Conservation (phyloP, 352 stramenopile genomes). For the Pilasporangium apinafurcum region DNA sequence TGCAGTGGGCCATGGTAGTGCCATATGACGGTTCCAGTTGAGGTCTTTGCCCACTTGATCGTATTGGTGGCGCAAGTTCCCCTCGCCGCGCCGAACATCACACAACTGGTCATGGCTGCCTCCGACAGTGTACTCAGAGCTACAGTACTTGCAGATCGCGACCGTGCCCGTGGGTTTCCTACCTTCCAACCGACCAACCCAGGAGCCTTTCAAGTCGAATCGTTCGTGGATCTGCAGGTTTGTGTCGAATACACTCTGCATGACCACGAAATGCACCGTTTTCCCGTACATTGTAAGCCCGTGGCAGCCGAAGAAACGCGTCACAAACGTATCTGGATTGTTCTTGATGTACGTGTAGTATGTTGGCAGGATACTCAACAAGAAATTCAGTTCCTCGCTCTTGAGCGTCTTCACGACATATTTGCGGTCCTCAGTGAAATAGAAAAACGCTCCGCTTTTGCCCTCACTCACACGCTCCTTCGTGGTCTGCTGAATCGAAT, state of each 20-base stretch:
- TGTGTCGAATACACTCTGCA: constrained; percentile 81
- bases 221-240: constrained; percentile 74
- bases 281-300: constrained; percentile 84
- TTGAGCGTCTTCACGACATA: constrained; percentile 82
- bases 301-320: constrained; percentile 73
- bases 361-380: constrained; percentile 59
- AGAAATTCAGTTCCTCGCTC: constrained; percentile 68
- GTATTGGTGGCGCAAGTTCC: constrained; percentile 68
- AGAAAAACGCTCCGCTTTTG: constrained; percentile 82
- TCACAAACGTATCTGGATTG: constrained; percentile 75
- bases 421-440: constrained; percentile 78
- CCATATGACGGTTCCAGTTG: constrained; percentile 83
- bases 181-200: constrained; percentile 72
- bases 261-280: constrained; percentile 80
- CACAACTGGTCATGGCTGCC: constrained; percentile 67
- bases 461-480: constrained; percentile 77
- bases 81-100: constrained; percentile 47
- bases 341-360: constrained; percentile 66
- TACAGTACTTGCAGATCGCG: constrained; percentile 72
- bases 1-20: constrained; percentile 42
- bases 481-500: constrained; percentile 64
- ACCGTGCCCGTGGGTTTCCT: constrained; percentile 64
- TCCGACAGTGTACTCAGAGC: constrained; percentile 52
- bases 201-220: constrained; percentile 82
- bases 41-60: constrained; percentile 80